Evolutionary conservation across 2,329 filamentous ascomycete species (phyloP).

Genomic region (Aspergillus persii): DNA sequence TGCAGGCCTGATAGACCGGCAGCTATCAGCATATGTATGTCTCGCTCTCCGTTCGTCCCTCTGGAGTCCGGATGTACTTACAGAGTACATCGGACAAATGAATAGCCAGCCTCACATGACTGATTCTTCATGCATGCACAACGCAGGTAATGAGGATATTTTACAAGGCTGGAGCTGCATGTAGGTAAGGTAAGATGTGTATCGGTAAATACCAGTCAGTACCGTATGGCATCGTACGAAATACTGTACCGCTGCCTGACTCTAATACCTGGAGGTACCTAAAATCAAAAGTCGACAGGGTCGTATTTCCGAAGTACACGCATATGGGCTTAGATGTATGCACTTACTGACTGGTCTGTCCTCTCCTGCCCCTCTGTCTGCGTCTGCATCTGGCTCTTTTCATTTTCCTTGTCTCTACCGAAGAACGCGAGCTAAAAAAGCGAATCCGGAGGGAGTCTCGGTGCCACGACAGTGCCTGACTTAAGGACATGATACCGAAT

Average conservation of each 20-base stretch:
- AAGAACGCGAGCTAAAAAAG: background rate
- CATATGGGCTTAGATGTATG: background rate
- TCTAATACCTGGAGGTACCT: background rate
- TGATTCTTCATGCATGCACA: conserved; percentile 35
- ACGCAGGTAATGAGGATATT: conserved; percentile 5
- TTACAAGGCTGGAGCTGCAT: background rate
- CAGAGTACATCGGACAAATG: background rate
- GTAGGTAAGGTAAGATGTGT: background rate
- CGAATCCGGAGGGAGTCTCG: background rate
- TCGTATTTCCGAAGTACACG: background rate
- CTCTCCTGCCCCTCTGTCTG: background rate
- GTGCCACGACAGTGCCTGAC: background rate
- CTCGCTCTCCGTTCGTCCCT: background rate
- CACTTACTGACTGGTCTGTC: too few relatives aligned
- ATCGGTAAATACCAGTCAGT: background rate
- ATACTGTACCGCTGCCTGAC: background rate
- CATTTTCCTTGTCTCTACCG: background rate
- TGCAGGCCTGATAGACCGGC: background rate
- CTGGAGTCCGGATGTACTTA: background rate
- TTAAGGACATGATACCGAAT: background rate
- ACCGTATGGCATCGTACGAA: background rate
- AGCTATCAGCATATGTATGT: background rate
- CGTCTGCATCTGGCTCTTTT: background rate
- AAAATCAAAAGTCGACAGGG: background rate
- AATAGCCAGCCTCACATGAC: conserved; percentile 31